phyloP scores from a whole-genome alignment of 345 rosid species.

The Aquilaria yunnanensis region DNA sequence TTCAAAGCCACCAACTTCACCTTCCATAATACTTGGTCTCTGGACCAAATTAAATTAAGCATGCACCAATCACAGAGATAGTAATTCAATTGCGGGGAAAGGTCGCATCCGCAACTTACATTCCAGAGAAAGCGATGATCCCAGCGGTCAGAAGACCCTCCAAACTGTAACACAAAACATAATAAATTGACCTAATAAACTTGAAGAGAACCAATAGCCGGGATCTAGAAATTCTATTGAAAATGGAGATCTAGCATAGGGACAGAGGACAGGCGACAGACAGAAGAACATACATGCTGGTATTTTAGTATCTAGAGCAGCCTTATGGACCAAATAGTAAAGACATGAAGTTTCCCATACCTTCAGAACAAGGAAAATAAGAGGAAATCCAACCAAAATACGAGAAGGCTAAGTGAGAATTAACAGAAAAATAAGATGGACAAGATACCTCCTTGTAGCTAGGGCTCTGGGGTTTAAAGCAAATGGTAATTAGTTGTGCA shows the following conservation, averaged over 20 bases:
- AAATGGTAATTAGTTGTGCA: conserved; percentile 30
- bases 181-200: not conserved
- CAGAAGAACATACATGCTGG: conserved; percentile 38
- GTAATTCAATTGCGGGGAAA: not conserved
- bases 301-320: conserved; percentile 70
- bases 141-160: conserved; percentile 82
- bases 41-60: not conserved
- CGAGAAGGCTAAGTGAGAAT: not conserved
- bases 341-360: conserved; percentile 95
- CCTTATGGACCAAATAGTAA: conserved; percentile 90
- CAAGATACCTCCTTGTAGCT: conserved; percentile 61
- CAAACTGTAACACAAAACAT: conserved; percentile 49
- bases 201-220: not conserved
- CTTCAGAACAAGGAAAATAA: conserved; percentile 21
- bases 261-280: not conserved
- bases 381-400: not conserved
- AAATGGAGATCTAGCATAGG: not conserved
- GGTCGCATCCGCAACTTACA: conserved; percentile 47
- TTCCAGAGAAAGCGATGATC: conserved; percentile 74
- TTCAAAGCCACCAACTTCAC: not conserved
- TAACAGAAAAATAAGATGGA: not conserved
- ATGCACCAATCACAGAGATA: conserved; percentile 1
- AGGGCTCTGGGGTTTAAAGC: conserved; percentile 73
- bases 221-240: not conserved
- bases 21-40: not conserved